These are phyloP conservation scores for Neofusicoccum ribis DNA, from an alignment of 2,329 filamentous ascomycete species.

Conservation along the genomic window DNA sequence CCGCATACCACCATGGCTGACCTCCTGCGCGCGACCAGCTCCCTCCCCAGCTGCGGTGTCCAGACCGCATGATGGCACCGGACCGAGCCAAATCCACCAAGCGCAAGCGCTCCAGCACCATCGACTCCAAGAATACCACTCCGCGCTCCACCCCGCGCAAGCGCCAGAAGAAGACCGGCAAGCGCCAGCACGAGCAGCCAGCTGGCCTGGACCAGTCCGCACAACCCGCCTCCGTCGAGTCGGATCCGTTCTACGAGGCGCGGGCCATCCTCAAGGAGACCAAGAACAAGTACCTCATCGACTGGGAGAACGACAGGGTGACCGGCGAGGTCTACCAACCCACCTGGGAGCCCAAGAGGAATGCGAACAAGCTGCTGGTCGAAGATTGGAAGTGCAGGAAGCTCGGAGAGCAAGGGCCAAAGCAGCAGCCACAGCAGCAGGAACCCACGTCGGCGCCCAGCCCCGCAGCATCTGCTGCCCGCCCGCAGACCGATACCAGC, in stretches of 20 bases:
- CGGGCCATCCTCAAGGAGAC: conserved; percentile 34
- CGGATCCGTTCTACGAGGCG: neutral
- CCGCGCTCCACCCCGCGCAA: neutral
- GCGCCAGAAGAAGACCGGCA: neutral
- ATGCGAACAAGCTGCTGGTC: conserved; percentile 38
- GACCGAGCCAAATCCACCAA: neutral
- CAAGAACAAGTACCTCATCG: conserved; percentile 51
- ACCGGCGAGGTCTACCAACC: conserved; percentile 52
- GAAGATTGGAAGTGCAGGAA: conserved; percentile 35
- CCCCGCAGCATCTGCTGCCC: neutral
- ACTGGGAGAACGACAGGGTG: conserved; percentile 57
- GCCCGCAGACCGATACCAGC: neutral
- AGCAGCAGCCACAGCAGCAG: neutral
- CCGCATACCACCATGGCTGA: neutral
- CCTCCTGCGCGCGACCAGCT: neutral
- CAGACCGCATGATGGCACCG: conserved; percentile 16
- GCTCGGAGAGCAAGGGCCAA: conserved; percentile 7
- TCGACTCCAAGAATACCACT: neutral
- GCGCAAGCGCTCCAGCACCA: conserved; percentile 9
- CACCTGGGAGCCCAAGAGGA: conserved; percentile 52
- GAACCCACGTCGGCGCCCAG: neutral
- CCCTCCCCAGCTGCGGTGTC: neutral
- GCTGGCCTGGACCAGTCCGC: neutral
- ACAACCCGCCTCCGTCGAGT: neutral
- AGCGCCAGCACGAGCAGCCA: neutral